Evolutionary conservation across 1,284 basidiomycete genomes (phyloP).

Genomic region (Ustilago shanxiensis): DNA sequence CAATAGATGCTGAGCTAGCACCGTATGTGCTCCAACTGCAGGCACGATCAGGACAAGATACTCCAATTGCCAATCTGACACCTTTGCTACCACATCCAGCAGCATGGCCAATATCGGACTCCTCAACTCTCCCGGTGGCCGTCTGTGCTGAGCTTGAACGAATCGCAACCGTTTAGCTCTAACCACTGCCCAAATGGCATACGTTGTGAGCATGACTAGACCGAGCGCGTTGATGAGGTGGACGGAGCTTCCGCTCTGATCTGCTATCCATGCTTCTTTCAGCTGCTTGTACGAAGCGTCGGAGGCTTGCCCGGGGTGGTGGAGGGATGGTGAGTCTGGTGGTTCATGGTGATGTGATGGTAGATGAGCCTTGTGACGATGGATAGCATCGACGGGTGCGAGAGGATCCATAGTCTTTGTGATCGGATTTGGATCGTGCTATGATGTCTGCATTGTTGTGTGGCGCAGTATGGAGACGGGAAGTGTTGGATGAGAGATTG

Average conservation of each 20-base stretch:
- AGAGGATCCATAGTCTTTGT: constrained; percentile 19
- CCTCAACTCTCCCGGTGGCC: not conserved
- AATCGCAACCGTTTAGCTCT: constrained; percentile 30
- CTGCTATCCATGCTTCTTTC: constrained; percentile 89
- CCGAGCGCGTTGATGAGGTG: constrained; percentile 82
- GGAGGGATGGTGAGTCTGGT: not conserved
- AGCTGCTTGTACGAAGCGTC: constrained; percentile 77
- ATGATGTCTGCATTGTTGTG: constrained; percentile 5
- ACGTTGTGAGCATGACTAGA: constrained; percentile 79
- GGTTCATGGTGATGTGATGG: constrained; percentile 5
- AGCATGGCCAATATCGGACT: not conserved
- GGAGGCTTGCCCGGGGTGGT: not conserved
- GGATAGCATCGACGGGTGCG: constrained; percentile 24
- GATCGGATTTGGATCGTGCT: not conserved
- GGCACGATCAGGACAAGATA: constrained; percentile 80
- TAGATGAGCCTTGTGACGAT: constrained; percentile 26
- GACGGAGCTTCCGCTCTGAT: constrained; percentile 82
- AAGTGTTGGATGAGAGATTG: not conserved
- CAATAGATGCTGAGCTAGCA: constrained; percentile 77
- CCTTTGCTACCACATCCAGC: not conserved
- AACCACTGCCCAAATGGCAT: constrained; percentile 25
- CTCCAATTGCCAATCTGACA: constrained; percentile 72
- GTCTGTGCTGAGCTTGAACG: constrained; percentile 9
- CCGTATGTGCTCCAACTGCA: constrained; percentile 82
- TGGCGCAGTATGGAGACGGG: not conserved